These are phyloP conservation scores for Gloeophyllum trabeum DNA, from an alignment of 768 basidiomycete genomes.

Conservation along the genomic window DNA sequence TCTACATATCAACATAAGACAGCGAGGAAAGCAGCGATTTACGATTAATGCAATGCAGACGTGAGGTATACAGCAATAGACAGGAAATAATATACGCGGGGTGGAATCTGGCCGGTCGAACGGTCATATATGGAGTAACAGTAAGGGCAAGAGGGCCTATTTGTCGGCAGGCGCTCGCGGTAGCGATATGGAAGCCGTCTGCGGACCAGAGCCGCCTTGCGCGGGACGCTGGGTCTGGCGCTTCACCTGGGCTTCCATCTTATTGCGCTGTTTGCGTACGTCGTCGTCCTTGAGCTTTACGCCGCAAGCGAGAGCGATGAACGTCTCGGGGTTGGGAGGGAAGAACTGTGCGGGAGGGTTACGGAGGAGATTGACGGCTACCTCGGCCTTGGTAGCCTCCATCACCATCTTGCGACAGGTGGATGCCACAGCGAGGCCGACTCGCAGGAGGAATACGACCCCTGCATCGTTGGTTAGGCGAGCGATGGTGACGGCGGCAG, in stretches of 20 bases:
- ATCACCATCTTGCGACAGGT: constrained; percentile 51
- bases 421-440: constrained; percentile 53
- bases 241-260: constrained; percentile 67
- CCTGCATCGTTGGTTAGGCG: constrained; percentile 28
- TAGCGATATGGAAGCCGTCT: constrained; percentile 14
- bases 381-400: constrained; percentile 33
- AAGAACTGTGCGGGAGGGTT: constrained; percentile 42
- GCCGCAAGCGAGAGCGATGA: constrained; percentile 49
- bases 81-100: too few species aligned
- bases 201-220: constrained; percentile 2
- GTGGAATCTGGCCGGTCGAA: too few species aligned
- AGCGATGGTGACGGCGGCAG: background rate
- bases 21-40: too few species aligned
- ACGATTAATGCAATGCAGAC: too few species aligned
- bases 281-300: constrained; percentile 76
- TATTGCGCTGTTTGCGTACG: constrained; percentile 59
- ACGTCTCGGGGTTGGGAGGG: constrained; percentile 47
- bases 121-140: too few species aligned
- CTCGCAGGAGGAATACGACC: constrained; percentile 61
- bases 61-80: too few species aligned
- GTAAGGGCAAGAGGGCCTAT: too few species aligned
- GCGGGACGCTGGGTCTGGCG: constrained; percentile 35
- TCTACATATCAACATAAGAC: too few species aligned
- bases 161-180: too few species aligned
- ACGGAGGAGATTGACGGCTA: constrained; percentile 34